These are phyloP conservation scores for Neonectria ditissima DNA, from an alignment of 2,329 filamentous ascomycete genomes.

Conservation along the genomic window DNA sequence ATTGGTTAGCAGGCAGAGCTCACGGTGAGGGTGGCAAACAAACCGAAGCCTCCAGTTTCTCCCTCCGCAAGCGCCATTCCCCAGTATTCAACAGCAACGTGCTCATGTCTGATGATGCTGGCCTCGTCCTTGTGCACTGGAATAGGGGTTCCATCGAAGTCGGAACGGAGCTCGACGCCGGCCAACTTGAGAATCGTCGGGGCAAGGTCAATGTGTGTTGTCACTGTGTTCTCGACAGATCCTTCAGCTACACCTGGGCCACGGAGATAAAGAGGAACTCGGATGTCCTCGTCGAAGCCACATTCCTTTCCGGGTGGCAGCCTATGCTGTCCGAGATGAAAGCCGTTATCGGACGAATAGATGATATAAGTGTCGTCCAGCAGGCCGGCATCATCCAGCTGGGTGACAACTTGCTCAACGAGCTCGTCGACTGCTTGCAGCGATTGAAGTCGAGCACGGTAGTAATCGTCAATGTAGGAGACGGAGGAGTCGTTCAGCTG, in stretches of 20 bases:
- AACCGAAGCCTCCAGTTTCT: conserved; percentile 43
- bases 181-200: conserved; percentile 67
- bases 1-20: conserved; percentile 15
- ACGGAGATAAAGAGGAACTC: conserved; percentile 67
- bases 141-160: conserved; percentile 70
- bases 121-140: conserved; percentile 50
- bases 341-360: conserved; percentile 71
- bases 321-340: conserved; percentile 70
- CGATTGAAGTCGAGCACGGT: conserved; percentile 62
- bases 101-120: conserved; percentile 57
- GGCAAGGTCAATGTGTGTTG: conserved; percentile 72
- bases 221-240: conserved; percentile 57
- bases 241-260: conserved; percentile 63
- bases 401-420: conserved; percentile 58
- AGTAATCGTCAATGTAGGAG: conserved; percentile 63
- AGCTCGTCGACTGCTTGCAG: conserved; percentile 69
- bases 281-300: conserved; percentile 69
- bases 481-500: conserved; percentile 56
- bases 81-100: conserved; percentile 71
- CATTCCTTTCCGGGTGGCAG: conserved; percentile 69
- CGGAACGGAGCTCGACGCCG: conserved; percentile 55
- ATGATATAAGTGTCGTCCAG: conserved; percentile 72
- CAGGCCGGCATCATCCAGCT: conserved; percentile 64
- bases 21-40: neutral
- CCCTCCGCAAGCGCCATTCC: conserved; percentile 57